A percentile compares a stretch with the other conserved stretches of the same genome.
Conservation (phyloP, 345 rosid species). For the Populus tremula region DNA sequence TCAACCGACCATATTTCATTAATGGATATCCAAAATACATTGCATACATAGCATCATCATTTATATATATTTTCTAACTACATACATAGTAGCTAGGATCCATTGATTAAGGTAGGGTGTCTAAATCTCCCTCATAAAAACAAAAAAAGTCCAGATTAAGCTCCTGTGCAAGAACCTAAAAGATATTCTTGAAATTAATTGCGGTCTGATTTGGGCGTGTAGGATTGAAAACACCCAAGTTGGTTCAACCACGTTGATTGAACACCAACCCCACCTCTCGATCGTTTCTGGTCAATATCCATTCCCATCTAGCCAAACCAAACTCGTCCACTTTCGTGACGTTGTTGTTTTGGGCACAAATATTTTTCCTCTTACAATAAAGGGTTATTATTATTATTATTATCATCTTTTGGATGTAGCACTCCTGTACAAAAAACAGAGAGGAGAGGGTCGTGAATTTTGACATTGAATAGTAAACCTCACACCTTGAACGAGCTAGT, state of each 20-base stretch:
- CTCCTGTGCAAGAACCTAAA: neutral
- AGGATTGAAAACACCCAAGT: neutral
- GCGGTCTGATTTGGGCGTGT: neutral
- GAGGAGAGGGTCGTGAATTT: neutral
- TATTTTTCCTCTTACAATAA: too few species aligned
- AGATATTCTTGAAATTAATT: neutral
- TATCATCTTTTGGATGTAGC: too few species aligned
- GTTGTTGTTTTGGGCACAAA: too few species aligned
- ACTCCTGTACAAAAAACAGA: neutral
- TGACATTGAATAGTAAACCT: neutral
- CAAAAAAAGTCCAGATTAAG: neutral
- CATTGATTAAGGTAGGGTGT: neutral
- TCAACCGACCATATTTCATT: neutral
- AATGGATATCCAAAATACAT: neutral
- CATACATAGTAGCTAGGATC: neutral
- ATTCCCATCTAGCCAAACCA: too few species aligned
- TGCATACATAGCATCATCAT: too few species aligned
- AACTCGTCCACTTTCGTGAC: too few species aligned
- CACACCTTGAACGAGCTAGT: neutral
- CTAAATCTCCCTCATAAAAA: neutral
- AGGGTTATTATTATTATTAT: too few species aligned
- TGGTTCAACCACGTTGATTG: neutral
- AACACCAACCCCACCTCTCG: neutral
- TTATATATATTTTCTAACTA: neutral
- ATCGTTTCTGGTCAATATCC: neutral